Evolutionary conservation across 2,329 filamentous ascomycete genomes (phyloP).

Genomic region (Uncinocarpus reesii): DNA sequence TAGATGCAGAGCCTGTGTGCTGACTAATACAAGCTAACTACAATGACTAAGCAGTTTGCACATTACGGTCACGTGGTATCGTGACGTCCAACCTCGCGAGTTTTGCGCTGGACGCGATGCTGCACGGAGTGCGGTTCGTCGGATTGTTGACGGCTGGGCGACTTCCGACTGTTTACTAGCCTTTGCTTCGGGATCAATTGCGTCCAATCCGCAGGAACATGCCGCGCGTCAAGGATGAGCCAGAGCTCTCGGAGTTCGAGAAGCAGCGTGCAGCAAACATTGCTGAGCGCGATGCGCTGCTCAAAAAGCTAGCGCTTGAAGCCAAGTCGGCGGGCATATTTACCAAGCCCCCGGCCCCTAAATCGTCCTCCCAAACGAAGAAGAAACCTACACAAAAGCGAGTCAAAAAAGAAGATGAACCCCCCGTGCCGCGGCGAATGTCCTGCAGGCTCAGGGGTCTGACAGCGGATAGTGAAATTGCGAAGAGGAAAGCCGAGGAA

Average conservation of each 20-base stretch:
- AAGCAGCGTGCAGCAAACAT: conserved; percentile 76
- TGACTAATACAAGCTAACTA: not conserved
- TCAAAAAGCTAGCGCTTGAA: conserved; percentile 63
- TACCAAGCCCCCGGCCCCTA: conserved; percentile 40
- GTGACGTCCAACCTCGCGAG: conserved; percentile 17
- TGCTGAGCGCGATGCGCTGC: conserved; percentile 68
- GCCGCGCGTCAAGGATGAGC: conserved; percentile 8
- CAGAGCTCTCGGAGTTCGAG: conserved; percentile 72
- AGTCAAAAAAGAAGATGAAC: conserved; percentile 54
- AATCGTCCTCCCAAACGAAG: conserved; percentile 42
- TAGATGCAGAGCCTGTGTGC: too few relatives aligned
- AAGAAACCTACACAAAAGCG: conserved; percentile 42
- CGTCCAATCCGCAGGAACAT: not conserved
- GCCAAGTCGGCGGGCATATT: conserved; percentile 60
- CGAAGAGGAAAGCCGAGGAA: conserved; percentile 59
- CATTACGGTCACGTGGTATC: conserved; percentile 10
- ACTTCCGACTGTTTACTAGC: too few relatives aligned
- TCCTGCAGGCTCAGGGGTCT: conserved; percentile 54
- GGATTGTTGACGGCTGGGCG: too few relatives aligned
- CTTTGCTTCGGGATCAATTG: not conserved
- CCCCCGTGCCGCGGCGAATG: conserved; percentile 46
- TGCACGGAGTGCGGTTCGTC: too few relatives aligned
- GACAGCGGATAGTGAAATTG: conserved; percentile 55
- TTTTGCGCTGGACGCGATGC: not conserved
- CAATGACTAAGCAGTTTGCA: too few relatives aligned